A percentile compares a stretch with the other conserved stretches of the same genome.
Evolutionary conservation across 768 basidiomycete species (phyloP).

Genomic region (Suillus fuscotomentosus): DNA sequence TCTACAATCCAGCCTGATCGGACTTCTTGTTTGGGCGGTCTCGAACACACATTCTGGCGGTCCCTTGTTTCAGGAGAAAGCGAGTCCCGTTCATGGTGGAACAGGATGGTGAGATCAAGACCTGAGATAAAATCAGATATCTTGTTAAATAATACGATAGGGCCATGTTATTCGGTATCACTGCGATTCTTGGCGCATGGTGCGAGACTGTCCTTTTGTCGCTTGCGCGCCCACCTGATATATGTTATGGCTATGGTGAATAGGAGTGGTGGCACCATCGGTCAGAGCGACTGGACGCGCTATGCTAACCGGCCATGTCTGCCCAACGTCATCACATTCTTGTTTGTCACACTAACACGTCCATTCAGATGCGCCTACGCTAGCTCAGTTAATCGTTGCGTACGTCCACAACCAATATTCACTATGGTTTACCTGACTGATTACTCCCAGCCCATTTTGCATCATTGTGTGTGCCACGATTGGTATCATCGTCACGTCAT

Average conservation of each 20-base stretch:
- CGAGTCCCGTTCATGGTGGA: constrained; percentile 7
- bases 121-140: background rate
- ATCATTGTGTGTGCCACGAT: constrained; percentile 16
- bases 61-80: constrained; percentile 11
- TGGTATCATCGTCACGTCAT: constrained; percentile 15
- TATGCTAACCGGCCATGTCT: constrained; percentile 1
- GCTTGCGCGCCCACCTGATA: background rate
- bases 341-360: background rate
- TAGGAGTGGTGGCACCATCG: background rate
- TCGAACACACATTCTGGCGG: constrained; percentile 14
- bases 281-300: constrained; percentile 1
- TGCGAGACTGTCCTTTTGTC: background rate
- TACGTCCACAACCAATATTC: background rate
- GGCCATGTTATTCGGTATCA: background rate
- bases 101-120: background rate
- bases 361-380: background rate
- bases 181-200: background rate
- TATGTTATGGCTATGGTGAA: background rate
- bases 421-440: constrained; percentile 7
- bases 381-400: background rate
- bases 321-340: background rate
- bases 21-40: constrained; percentile 17
- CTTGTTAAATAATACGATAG: background rate
- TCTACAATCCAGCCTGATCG: constrained; percentile 13
- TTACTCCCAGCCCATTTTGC: constrained; percentile 9